Evolutionary conservation across 768 basidiomycete species (phyloP), one percentile per base, ranked within the genome.

Genomic region (Termitomyces sp.): DNA sequence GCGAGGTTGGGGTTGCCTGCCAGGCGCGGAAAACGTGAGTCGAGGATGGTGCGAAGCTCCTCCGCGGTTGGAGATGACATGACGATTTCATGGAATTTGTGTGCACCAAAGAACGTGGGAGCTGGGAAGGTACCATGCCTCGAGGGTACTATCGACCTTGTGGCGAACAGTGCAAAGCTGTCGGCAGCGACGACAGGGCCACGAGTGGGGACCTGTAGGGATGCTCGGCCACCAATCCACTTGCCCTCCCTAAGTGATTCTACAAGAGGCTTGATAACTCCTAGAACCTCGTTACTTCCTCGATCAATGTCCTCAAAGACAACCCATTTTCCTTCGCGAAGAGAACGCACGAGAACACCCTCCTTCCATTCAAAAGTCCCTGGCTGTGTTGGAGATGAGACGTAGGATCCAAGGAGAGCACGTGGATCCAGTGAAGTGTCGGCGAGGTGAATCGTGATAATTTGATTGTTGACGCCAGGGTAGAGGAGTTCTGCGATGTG

Each of bases 281-380:
- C 92, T 5, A 98, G 82, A 3, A 98, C 89, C 69, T 99, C 97
- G 62, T 79, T 87, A 64, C 92, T 92, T 17, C 89, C 96, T 51
- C 88, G 83, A 73, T 99, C 97, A 46, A 98, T 85, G 69, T 98
- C 94, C 70, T 97, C 88, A 50, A 99, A 83, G 10, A 98, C 86
- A 3, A 98, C 79, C 96, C 96, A 98, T 70, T 86, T 85, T 2
- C 97, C 97, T 68, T 92, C 88, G 46, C 86, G 82, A 83, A 98
- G 88, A 0, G 96, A 89, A 43, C 91, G 89, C 10, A 96, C 87
- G 40, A 99, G 79, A 0, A 95, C 88, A 6, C 97, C 97, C 64
- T 98, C 95, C 74, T 90, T 92, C 92, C 96, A 99, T 66, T 96
- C 93, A 67, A 99, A 99, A 2, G 85, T 86, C 5, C 96, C 96